Evolutionary conservation across 768 basidiomycete genomes (phyloP).

Genomic region (Pseudohyphozyma bogoriensis): DNA sequence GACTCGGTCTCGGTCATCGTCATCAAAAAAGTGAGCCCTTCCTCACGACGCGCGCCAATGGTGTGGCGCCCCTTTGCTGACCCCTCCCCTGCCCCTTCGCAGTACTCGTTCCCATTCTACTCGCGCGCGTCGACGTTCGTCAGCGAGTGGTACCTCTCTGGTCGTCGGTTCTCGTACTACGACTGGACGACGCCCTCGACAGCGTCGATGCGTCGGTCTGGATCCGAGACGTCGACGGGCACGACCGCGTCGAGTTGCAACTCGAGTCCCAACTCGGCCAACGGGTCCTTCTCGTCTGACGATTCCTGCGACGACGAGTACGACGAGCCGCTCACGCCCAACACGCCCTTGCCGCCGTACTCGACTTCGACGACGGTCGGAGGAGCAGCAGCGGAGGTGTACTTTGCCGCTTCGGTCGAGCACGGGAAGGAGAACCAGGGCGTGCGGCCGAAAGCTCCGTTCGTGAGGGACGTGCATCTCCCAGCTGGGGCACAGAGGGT

Average conservation of each 20-base stretch:
- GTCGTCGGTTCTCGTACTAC: conserved; percentile 45
- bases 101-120: conserved; percentile 83
- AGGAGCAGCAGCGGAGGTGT: too few relatives aligned
- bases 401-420: conserved; percentile 41
- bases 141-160: conserved; percentile 85
- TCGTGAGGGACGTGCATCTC: neutral
- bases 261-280: neutral
- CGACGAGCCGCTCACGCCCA: conserved; percentile 26
- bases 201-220: neutral
- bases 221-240: neutral
- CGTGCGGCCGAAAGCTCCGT: neutral
- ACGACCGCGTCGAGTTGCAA: neutral
- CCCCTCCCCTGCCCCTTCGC: neutral
- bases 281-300: neutral
- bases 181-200: conserved; percentile 9
- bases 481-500: conserved; percentile 2
- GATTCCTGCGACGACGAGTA: conserved; percentile 14
- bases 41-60: conserved; percentile 34
- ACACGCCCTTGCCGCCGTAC: conserved; percentile 19
- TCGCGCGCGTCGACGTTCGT: conserved; percentile 89
- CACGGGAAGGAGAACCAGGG: conserved; percentile 44
- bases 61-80: neutral
- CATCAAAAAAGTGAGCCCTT: conserved; percentile 58
- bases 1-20: conserved; percentile 90
- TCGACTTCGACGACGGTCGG: conserved; percentile 38